phyloP scores from a whole-genome alignment of 2,329 filamentous ascomycete species.

The Cytospora mali region DNA sequence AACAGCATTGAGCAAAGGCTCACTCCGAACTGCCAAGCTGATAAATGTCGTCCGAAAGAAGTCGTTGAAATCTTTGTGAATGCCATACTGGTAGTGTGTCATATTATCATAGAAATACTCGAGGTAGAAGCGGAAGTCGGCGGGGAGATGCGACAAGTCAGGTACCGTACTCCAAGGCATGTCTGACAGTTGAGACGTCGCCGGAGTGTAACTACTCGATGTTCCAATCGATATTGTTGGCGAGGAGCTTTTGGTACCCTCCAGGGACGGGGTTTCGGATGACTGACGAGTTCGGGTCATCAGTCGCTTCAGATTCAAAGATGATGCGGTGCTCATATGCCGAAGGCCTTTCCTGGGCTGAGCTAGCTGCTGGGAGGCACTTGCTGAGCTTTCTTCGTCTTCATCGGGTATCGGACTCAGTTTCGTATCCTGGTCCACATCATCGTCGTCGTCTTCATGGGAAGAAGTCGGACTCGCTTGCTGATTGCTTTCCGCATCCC shows the following conservation, averaged over 20 bases:
- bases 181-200: slow-evolving; percentile 37
- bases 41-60: slow-evolving; percentile 76
- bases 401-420: slow-evolving; percentile 60
- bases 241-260: slow-evolving; percentile 55
- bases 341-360: slow-evolving; percentile 36
- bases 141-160: slow-evolving; percentile 62
- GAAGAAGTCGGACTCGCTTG: slow-evolving; percentile 57
- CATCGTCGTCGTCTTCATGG: slow-evolving; percentile 56
- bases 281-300: slow-evolving; percentile 43
- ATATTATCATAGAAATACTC: slow-evolving; percentile 78
- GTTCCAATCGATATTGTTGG: slow-evolving; percentile 54
- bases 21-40: slow-evolving; percentile 70
- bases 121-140: slow-evolving; percentile 77
- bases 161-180: slow-evolving; percentile 34
- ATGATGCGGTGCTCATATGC: slow-evolving; percentile 44
- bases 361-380: slow-evolving; percentile 30
- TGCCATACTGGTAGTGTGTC: slow-evolving; percentile 79
- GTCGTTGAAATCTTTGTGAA: slow-evolving; percentile 69
- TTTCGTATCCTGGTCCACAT: slow-evolving; percentile 45
- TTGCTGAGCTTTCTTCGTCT: slow-evolving; percentile 48
- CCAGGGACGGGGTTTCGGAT: slow-evolving; percentile 57
- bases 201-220: slow-evolving; percentile 40
- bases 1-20: slow-evolving; percentile 82
- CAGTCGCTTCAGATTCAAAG: slow-evolving; percentile 40
- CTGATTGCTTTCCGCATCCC: slow-evolving; percentile 44